A percentile compares a stretch with the other conserved stretches of the same genome.
Conservation (phyloP, 768 basidiomycete species). For the Mycena rosella region DNA sequence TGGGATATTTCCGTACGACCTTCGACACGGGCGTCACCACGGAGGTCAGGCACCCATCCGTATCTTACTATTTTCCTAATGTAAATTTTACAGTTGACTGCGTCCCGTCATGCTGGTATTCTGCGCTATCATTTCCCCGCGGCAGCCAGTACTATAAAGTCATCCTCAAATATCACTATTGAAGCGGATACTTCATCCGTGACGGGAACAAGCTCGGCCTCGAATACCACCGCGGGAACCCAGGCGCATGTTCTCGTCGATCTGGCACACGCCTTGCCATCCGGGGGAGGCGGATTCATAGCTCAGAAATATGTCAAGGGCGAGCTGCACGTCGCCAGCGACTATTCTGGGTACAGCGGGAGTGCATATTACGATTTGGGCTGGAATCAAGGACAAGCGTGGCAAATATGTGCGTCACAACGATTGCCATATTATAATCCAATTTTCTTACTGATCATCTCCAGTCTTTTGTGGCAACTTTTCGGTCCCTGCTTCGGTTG, state of each 20-base stretch:
- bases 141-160: background rate
- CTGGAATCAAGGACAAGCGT: constrained; percentile 14
- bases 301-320: constrained; percentile 20
- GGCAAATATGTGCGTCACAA: constrained; percentile 12
- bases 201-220: background rate
- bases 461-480: constrained; percentile 20
- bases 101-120: constrained; percentile 9
- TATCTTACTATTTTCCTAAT: background rate
- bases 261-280: constrained; percentile 5
- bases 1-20: constrained; percentile 16
- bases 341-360: constrained; percentile 11
- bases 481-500: constrained; percentile 3
- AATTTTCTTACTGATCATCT: background rate
- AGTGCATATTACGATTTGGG: constrained; percentile 10
- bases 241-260: constrained; percentile 13
- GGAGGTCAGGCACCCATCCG: background rate
- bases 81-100: constrained; percentile 1
- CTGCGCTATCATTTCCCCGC: constrained; percentile 6
- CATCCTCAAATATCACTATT: background rate
- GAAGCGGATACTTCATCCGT: background rate
- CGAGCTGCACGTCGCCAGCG: constrained; percentile 16
- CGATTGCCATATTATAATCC: background rate
- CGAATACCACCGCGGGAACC: constrained; percentile 1
- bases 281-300: constrained; percentile 9
- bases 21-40: constrained; percentile 17